Percentiles rank a stretch among this genome's conserved stretches.
Conservation (phyloP, 2,329 filamentous ascomycete genomes). For the Akanthomyces dipterigenus region DNA sequence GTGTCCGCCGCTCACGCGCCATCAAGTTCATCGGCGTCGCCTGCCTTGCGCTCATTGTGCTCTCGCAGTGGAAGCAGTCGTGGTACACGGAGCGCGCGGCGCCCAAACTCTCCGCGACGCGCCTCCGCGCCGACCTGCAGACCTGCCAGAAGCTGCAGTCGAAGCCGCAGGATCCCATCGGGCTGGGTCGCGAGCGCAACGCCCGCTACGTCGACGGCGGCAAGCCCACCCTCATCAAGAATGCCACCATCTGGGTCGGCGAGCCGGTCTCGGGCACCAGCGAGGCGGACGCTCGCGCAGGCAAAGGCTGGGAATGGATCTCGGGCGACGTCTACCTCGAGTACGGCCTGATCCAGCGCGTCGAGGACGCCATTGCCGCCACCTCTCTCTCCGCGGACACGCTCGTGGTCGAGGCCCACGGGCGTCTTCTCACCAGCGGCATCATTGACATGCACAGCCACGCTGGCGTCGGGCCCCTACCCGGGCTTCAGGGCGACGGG, state of each 20-base stretch:
- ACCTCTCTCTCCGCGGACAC: constrained; percentile 39
- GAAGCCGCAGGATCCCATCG: constrained; percentile 49
- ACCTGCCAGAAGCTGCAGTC: constrained; percentile 49
- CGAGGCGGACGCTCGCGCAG: constrained; percentile 46
- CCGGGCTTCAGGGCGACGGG: constrained; percentile 43
- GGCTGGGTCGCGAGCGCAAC: constrained; percentile 50
- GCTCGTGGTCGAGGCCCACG: constrained; percentile 49
- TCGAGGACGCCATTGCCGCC: constrained; percentile 38
- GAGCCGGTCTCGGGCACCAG: constrained; percentile 47
- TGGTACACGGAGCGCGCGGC: constrained; percentile 20
- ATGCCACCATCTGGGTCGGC: constrained; percentile 61
- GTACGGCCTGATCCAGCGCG: constrained; percentile 52
- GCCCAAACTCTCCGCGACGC: constrained; percentile 41
- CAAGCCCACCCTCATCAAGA: constrained; percentile 56
- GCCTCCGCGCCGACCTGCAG: constrained; percentile 46
- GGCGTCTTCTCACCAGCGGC: constrained; percentile 56
- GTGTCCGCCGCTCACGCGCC: constrained; percentile 36
- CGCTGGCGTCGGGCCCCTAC: constrained; percentile 53
- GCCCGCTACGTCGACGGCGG: constrained; percentile 53
- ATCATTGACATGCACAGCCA: constrained; percentile 70
- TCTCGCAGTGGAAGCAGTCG: constrained; percentile 42
- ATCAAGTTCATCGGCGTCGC: constrained; percentile 37
- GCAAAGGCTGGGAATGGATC: constrained; percentile 55
- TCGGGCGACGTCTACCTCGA: constrained; percentile 54
- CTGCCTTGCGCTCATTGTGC: constrained; percentile 45